Evolutionary conservation across 768 basidiomycete species (phyloP).

Genomic region (Lepiota venenata): DNA sequence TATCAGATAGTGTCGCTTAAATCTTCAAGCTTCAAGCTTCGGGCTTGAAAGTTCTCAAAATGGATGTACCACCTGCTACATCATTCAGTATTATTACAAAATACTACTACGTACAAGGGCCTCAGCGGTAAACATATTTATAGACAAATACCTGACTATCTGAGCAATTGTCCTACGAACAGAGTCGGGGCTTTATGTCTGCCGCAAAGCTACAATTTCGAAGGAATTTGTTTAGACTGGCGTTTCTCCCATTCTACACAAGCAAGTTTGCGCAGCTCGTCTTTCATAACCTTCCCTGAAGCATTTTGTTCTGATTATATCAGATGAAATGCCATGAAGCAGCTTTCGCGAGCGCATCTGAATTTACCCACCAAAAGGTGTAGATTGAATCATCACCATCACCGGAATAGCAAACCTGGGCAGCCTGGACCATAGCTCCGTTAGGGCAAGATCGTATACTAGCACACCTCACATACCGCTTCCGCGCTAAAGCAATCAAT

Average conservation of each 20-base stretch:
- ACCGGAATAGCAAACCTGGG: conserved; percentile 50
- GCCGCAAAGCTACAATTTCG: background rate
- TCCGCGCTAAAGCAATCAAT: conserved; percentile 33
- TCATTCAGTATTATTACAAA: too few species aligned
- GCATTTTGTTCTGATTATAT: conserved; percentile 35
- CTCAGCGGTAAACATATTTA: too few species aligned
- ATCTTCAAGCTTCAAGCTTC: too few species aligned
- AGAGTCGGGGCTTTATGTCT: too few species aligned
- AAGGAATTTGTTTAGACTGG: conserved; percentile 3
- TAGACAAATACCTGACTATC: too few species aligned
- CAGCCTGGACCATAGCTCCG: conserved; percentile 26
- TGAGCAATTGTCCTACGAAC: too few species aligned
- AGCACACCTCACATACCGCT: conserved; percentile 26
- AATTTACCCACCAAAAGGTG: conserved; percentile 32
- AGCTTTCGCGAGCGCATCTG: too few species aligned
- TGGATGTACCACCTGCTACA: too few species aligned
- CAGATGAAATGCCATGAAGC: background rate
- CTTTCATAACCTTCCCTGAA: conserved; percentile 48
- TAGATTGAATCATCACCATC: conserved; percentile 39
- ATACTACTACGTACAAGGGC: too few species aligned
- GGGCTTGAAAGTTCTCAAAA: too few species aligned
- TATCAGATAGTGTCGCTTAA: too few species aligned
- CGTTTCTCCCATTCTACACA: conserved; percentile 38
- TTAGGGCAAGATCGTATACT: background rate
- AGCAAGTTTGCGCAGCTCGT: conserved; percentile 33